Evolutionary conservation across 1,139 yeast genomes (phyloP), one percentile per base, ranked within the genome.

Genomic region (Pichia sp.): DNA sequence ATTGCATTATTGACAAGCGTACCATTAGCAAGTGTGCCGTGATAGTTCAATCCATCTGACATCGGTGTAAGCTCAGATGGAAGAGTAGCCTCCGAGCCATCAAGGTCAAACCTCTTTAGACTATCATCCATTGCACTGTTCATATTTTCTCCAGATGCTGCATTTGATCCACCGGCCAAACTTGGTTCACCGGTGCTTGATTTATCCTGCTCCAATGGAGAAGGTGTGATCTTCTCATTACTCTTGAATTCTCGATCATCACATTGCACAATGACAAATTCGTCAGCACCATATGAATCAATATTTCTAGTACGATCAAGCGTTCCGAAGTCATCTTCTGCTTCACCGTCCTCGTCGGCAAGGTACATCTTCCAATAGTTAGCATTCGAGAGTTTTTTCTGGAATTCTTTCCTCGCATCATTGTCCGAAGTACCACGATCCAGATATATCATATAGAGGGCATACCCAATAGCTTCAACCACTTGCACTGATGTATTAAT

Each of bases 331-430:
- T 80, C 73, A 32, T 71, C 77, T 48, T 77, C 80, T n/a, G 77
- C 72, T 39, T 81, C 87, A 7, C 91, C 91, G 52, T 80, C 88
- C 42, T 81, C 91, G 52, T 82, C 93, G 1, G 77, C 82, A 30
- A 81, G 59, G 41, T 77, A 81, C n/a, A 81, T 49, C 36, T 77
- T 64, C 79, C 86, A 82, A 34, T 62, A 62, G 50, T 80, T 79
- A 0, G 86, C 83, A 45, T 78, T 69, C 34, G 19, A 41, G 6
- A 33, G 39, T 4, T 32, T 29, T n/a, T 29, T n/a, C n/a, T n/a
- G n/a, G n/a, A n/a, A n/a, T 47, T 46, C 7, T 44, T 12, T 29
- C 4, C 12, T 29, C 10, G 10, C 6, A 19, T 7, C 12, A 10
- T 23, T 23, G 14, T 30, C 19, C 9, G 8, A 13, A 10, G 12